These are phyloP conservation scores for Vitis rupestris DNA, from an alignment of 164 flowering plant species.

Conservation along the genomic window DNA sequence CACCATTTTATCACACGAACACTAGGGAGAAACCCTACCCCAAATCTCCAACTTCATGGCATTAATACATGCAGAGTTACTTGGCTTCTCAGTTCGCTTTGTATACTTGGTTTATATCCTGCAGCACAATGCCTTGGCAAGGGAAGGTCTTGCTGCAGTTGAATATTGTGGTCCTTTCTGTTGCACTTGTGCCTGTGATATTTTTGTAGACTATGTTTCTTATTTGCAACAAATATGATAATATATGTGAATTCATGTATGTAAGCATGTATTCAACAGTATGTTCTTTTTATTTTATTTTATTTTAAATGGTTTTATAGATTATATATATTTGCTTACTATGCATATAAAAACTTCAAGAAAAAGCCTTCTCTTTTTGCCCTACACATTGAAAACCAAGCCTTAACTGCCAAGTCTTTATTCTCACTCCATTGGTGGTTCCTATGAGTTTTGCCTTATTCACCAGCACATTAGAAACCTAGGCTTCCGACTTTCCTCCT, in stretches of 20 bases:
- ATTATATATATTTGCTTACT: no score
- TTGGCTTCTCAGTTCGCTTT: not conserved
- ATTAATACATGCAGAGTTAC: slow-evolving; percentile 20
- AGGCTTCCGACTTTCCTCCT: slow-evolving; percentile 27
- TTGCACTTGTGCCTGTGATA: slow-evolving; percentile 53
- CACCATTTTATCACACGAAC: no score
- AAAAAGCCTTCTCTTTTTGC: no score
- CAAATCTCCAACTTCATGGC: not conserved
- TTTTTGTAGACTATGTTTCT: slow-evolving; percentile 41
- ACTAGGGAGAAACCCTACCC: slow-evolving; percentile 20
- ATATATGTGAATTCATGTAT: no score
- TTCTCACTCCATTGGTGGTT: slow-evolving; percentile 74
- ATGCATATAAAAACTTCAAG: no score
- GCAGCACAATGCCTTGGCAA: slow-evolving; percentile 34
- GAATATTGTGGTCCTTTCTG: slow-evolving; percentile 39
- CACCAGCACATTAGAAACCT: slow-evolving; percentile 50
- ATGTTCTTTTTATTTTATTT: no score
- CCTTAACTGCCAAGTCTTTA: slow-evolving; percentile 73
- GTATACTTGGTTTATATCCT: slow-evolving; percentile 26
- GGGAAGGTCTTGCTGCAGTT: slow-evolving; percentile 47
- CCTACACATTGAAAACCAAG: no score
- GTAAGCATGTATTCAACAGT: no score
- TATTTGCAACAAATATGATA: slow-evolving; percentile 7
- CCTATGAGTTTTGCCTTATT: slow-evolving; percentile 37
- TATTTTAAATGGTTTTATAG: no score